Conservation (phyloP, 257 asterid genomes). For the Forsythia suspensa region DNA sequence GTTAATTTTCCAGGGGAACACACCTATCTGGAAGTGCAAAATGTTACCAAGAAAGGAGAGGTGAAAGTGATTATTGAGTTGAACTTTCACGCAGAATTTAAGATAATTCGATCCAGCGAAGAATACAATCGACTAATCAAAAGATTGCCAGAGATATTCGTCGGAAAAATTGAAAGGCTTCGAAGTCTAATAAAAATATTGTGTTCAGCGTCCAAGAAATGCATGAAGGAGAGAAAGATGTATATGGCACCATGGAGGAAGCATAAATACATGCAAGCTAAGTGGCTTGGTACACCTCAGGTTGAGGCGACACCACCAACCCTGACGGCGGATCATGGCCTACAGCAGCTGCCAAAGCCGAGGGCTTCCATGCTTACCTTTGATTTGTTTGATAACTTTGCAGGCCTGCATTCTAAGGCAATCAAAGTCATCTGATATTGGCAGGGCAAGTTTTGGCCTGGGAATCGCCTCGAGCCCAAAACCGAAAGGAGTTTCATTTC, state of each 20-base stretch:
- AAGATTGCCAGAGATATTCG: constrained; percentile 33
- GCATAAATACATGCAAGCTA: constrained; percentile 46
- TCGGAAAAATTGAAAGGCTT: constrained; percentile 42
- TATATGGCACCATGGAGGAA: constrained; percentile 55
- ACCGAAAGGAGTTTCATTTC: too few species aligned
- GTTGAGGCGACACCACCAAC: background rate
- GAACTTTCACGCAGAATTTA: constrained; percentile 37
- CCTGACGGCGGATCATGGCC: background rate
- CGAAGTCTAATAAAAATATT: constrained; percentile 31
- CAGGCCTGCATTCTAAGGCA: constrained; percentile 16
- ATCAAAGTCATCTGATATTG: constrained; percentile 23
- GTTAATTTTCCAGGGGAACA: constrained; percentile 36
- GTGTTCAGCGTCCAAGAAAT: constrained; percentile 39
- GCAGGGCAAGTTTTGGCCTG: too few species aligned
- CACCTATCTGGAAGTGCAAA: constrained; percentile 33
- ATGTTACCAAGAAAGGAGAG: constrained; percentile 18
- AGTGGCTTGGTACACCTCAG: constrained; percentile 39
- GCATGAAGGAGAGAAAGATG: constrained; percentile 41
- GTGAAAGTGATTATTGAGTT: constrained; percentile 39
- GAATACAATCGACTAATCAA: constrained; percentile 27
- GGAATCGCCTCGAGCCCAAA: too few species aligned
- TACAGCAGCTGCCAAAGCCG: background rate
- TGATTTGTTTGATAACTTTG: constrained; percentile 23
- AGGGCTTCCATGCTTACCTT: constrained; percentile 35
- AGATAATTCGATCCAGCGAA: constrained; percentile 30